Evolutionary conservation across 371 early-diverging fungal species (phyloP).

Genomic region (Rhizopus arrhizus): DNA sequence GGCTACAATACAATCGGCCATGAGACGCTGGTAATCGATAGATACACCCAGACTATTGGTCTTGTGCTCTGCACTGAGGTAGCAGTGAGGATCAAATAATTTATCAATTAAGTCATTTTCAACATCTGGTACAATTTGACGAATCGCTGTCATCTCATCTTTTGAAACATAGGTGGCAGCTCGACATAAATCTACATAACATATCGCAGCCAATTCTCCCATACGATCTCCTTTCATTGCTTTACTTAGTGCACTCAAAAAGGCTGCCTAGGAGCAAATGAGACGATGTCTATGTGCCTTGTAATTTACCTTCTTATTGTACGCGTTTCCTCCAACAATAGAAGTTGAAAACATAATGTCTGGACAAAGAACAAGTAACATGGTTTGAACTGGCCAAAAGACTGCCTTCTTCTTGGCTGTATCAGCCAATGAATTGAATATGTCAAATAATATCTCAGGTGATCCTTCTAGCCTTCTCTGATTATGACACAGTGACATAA

Average conservation of each 20-base stretch:
- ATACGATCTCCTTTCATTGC: constrained; percentile 54
- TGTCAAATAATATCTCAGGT: constrained; percentile 75
- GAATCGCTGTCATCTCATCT: constrained; percentile 57
- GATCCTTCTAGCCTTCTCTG: constrained; percentile 69
- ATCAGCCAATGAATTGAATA: constrained; percentile 68
- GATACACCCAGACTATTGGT: constrained; percentile 42
- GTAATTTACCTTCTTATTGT: constrained; percentile 39
- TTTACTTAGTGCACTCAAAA: constrained; percentile 66
- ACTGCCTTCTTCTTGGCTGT: constrained; percentile 59
- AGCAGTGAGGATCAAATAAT: constrained; percentile 53
- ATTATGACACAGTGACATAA: constrained; percentile 58
- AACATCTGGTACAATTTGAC: constrained; percentile 62
- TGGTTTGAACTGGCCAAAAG: constrained; percentile 80
- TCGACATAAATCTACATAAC: constrained; percentile 74
- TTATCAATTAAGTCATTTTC: constrained; percentile 71
- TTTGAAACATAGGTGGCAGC: constrained; percentile 67
- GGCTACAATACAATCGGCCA: constrained; percentile 71
- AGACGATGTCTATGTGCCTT: background rate
- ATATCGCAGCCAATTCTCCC: constrained; percentile 67
- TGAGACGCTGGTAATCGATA: constrained; percentile 54
- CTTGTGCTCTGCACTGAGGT: constrained; percentile 40
- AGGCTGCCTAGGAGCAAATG: constrained; percentile 48
- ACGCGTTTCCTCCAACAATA: constrained; percentile 33
- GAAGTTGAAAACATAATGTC: constrained; percentile 51
- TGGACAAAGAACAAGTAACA: constrained; percentile 75